Conservation (phyloP, 345 rosid genomes). For the Aquilaria malaccensis region DNA sequence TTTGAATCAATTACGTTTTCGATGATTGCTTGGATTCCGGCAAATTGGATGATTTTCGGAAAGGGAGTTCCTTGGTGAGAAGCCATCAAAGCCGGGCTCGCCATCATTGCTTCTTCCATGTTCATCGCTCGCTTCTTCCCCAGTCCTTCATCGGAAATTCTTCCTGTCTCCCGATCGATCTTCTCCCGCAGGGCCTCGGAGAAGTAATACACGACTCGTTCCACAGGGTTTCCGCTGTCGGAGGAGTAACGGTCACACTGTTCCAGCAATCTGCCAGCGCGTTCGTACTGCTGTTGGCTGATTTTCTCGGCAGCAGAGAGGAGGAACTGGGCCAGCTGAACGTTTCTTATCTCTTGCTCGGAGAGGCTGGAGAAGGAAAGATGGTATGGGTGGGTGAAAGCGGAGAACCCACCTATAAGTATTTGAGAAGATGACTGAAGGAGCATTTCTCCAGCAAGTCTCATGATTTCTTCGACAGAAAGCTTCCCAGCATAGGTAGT, state of each 20-base stretch:
- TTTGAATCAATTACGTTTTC: conserved; percentile 34
- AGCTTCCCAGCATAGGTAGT: background rate
- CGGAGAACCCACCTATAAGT: conserved; percentile 1
- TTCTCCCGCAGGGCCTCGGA: conserved; percentile 34
- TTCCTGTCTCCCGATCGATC: conserved; percentile 36
- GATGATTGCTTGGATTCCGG: conserved; percentile 38
- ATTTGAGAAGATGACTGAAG: conserved; percentile 17
- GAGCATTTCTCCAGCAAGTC: conserved; percentile 43
- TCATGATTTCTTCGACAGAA: conserved; percentile 36
- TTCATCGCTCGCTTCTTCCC: conserved; percentile 4
- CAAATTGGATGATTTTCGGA: conserved; percentile 22
- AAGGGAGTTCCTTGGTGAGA: conserved; percentile 30
- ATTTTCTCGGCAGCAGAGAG: conserved; percentile 41
- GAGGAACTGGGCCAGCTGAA: conserved; percentile 34
- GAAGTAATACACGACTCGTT: conserved; percentile 36
- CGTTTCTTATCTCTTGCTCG: conserved; percentile 27
- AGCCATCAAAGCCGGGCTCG: conserved; percentile 14
- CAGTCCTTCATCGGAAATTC: conserved; percentile 2
- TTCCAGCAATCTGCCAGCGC: conserved; percentile 33
- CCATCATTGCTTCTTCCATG: conserved; percentile 14
- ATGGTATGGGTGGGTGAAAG: conserved; percentile 15
- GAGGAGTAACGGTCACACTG: conserved; percentile 25
- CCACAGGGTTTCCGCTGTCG: conserved; percentile 31
- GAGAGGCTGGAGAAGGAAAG: conserved; percentile 23
- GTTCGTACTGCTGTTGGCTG: conserved; percentile 26